Percentiles rank a stretch among this genome's conserved stretches.
Evolutionary conservation across 345 rosid species (phyloP).

Genomic region (Chamaenerion angustifolium): DNA sequence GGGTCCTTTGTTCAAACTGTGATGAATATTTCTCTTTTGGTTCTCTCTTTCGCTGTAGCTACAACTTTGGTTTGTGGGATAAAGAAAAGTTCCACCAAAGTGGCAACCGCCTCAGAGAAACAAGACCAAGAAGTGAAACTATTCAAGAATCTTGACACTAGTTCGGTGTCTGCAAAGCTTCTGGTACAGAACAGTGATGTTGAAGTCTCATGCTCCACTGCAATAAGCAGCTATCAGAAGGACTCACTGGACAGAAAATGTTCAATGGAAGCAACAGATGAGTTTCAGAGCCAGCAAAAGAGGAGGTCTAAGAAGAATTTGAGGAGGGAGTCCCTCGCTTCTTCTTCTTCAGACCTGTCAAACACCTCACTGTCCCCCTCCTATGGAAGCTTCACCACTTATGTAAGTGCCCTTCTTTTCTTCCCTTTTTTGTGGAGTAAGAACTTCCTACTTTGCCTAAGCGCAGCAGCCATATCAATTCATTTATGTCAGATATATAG

Average conservation of each 20-base stretch:
- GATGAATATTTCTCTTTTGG: conserved; percentile 11
- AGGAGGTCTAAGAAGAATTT: conserved; percentile 15
- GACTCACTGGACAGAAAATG: conserved; percentile 20
- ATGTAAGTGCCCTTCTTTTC: conserved; percentile 28
- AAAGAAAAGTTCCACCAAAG: conserved; percentile 11
- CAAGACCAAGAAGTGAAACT: conserved; percentile 7
- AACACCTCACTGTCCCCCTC: conserved; percentile 36
- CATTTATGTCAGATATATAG: no score
- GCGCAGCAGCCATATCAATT: no score
- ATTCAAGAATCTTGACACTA: conserved; percentile 13
- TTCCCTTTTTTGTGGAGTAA: not conserved
- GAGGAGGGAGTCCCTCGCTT: conserved; percentile 57
- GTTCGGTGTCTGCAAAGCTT: conserved; percentile 11
- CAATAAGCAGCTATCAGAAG: conserved; percentile 41
- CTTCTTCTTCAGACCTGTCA: conserved; percentile 59
- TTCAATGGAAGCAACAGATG: conserved; percentile 13
- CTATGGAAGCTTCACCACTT: conserved; percentile 72
- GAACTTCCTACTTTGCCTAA: no score
- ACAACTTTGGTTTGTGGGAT: conserved; percentile 18
- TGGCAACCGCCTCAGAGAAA: conserved; percentile 8
- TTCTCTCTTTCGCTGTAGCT: conserved; percentile 24
- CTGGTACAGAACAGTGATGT: conserved; percentile 2
- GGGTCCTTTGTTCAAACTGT: no score
- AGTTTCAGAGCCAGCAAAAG: conserved; percentile 34
- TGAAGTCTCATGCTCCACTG: conserved; percentile 29